Percentiles rank a stretch among this genome's conserved stretches.
Evolutionary conservation across 768 basidiomycete species (phyloP).

Genomic region (Hysterangium stoloniferum): DNA sequence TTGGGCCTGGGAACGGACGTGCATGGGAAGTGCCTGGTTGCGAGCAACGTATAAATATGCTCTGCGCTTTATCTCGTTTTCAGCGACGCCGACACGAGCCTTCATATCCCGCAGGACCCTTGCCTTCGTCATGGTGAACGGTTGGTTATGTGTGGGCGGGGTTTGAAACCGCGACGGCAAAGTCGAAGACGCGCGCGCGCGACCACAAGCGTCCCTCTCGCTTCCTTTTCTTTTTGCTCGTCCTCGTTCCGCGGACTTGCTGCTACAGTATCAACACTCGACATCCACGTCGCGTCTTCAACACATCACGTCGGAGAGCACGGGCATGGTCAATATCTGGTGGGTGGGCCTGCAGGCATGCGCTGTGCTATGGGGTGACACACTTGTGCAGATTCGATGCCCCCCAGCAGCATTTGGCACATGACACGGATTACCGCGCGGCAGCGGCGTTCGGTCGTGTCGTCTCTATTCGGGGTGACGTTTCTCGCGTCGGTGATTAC

Average conservation of each 20-base stretch:
- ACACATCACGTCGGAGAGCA: not conserved
- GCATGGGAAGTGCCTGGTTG: conserved; percentile 80
- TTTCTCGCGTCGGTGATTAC: conserved; percentile 73
- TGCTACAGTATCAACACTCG: too few relatives aligned
- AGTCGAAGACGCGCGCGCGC: too few relatives aligned
- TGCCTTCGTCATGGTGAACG: conserved; percentile 28
- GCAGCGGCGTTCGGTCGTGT: conserved; percentile 52
- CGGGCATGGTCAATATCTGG: not conserved
- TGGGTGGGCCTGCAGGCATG: not conserved
- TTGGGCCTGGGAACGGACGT: conserved; percentile 90
- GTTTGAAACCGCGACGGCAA: conserved; percentile 6
- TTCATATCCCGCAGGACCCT: conserved; percentile 72
- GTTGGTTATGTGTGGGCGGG: not conserved
- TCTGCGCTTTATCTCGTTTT: conserved; percentile 74
- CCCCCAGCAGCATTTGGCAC: not conserved
- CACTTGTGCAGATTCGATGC: not conserved
- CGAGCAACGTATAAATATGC: conserved; percentile 93
- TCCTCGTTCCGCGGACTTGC: too few relatives aligned
- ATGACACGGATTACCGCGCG: conserved; percentile 19
- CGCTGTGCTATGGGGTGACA: not conserved
- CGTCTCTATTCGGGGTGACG: conserved; percentile 73
- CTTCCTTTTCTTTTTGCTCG: too few relatives aligned
- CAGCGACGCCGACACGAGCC: conserved; percentile 60
- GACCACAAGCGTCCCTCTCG: too few relatives aligned
- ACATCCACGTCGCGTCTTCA: not conserved